Base-by-base conservation (phyloP, 768 basidiomycete genomes). In the Boletellus emodensis region DNA sequence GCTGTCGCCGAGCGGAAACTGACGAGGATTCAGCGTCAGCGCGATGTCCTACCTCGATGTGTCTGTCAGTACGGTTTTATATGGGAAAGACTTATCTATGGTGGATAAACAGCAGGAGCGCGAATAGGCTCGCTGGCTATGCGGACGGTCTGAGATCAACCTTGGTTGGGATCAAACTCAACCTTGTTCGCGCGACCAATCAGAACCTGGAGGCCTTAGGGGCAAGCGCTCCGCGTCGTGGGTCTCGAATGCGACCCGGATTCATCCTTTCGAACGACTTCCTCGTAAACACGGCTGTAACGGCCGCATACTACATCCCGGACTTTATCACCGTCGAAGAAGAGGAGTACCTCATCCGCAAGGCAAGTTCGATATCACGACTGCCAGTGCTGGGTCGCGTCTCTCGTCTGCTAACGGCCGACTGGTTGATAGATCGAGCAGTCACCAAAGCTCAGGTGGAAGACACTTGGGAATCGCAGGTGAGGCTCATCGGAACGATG, bases 391-490 rank as follows among this genome's bases (percentile, higher is more conserved):
- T 13, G 1, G 28, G 35, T 43, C 46, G 34, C 32, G 35, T 39
- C 41, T 26, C 41, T 15, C 41, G 47, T 47, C 24, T 51, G 44
- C 53, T 62, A 46, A 63, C 41, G 39, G 9, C 51, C 61, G 35
- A 54, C 20, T 5, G 24, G 15, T 11, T 32, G 37, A 48, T 52
- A 94, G 93, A 90, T 94, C 53, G 62, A 69, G 36, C 88, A 88
- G 57, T 80, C 84, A 2, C 86, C 91, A n/a, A 82, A 80, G 58
- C 83, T 81, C 24, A 87, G 81, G 63, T 94, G 92, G 92, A 93
- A 85, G 65, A 79, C 75, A 12, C 81, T 70, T 46, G 55, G 52
- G 14, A 54, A 51, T 26, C 56, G 56, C 42, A 52, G 56, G 61
- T 45, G 38, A 26, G 22, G 15, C 10, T 18, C 18, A 40, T 44